Percentiles rank a stretch among this genome's conserved stretches.
phyloP scores from a whole-genome alignment of 148 eudicot genomes.

The Chenopodium berlandieri region DNA sequence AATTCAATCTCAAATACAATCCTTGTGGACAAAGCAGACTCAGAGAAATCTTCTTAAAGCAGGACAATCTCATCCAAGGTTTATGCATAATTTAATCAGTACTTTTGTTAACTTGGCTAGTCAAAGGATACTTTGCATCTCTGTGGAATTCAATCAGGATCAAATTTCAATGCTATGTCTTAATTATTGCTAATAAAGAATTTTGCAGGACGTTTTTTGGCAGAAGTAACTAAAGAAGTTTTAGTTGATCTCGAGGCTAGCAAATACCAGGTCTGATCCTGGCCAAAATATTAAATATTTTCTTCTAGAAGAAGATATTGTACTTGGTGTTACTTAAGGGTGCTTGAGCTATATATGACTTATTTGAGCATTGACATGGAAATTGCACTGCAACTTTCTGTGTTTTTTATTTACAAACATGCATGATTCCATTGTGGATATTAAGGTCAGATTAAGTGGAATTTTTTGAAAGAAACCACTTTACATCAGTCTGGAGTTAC shows the following conservation, averaged over 20 bases:
- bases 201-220: slow-evolving; percentile 66
- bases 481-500: background rate
- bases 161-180: background rate
- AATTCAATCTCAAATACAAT: slow-evolving; percentile 85
- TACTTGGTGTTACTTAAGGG: background rate
- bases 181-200: slow-evolving; percentile 6
- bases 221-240: slow-evolving; percentile 79
- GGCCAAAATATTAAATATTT: background rate
- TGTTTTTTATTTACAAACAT: background rate
- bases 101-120: background rate
- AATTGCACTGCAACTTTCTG: background rate
- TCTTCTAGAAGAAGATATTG: background rate
- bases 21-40: slow-evolving; percentile 90
- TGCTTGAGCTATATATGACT: background rate
- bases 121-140: background rate
- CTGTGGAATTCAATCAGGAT: background rate
- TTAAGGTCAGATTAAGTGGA: background rate
- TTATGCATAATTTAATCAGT: slow-evolving; percentile 6
- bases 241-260: slow-evolving; percentile 73
- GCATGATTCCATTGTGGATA: background rate
- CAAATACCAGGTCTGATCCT: slow-evolving; percentile 58
- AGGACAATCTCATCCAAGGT: slow-evolving; percentile 91
- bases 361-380: background rate
- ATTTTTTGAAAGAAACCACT: background rate
- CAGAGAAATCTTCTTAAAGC: slow-evolving; percentile 76